Conservation (phyloP, 2,329 filamentous ascomycete species). For the Penicillium brasilianum region DNA sequence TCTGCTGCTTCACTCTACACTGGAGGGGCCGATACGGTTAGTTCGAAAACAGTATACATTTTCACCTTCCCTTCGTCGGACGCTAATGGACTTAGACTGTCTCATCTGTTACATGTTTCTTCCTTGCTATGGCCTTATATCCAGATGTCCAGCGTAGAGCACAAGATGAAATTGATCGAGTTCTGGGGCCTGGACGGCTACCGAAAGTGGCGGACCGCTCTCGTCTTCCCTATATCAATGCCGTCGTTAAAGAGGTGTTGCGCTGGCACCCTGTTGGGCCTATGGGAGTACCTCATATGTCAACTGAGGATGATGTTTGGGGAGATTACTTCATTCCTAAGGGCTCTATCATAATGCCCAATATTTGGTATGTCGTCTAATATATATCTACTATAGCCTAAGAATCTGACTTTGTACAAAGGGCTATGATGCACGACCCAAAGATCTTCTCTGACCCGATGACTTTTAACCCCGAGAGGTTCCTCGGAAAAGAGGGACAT, state of each 20-base stretch:
- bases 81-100: slow-evolving; percentile 42
- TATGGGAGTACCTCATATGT: slow-evolving; percentile 39
- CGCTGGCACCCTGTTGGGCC: slow-evolving; percentile 44
- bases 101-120: slow-evolving; percentile 49
- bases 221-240: slow-evolving; percentile 43
- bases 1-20: slow-evolving; percentile 48
- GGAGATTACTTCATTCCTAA: slow-evolving; percentile 41
- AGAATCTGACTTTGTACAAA: slow-evolving; percentile 17
- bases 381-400: no score
- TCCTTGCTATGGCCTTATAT: slow-evolving; percentile 59
- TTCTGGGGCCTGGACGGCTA: slow-evolving; percentile 41
- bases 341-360: slow-evolving; percentile 41
- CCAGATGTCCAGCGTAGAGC: slow-evolving; percentile 58
- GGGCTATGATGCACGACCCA: slow-evolving; percentile 49
- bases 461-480: slow-evolving; percentile 52
- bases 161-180: slow-evolving; percentile 50
- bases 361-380: slow-evolving; percentile 41
- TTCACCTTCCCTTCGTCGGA: no score
- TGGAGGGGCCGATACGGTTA: slow-evolving; percentile 49
- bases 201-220: slow-evolving; percentile 45
- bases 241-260: slow-evolving; percentile 44
- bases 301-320: slow-evolving; percentile 33
- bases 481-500: slow-evolving; percentile 32
- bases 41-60: slow-evolving; percentile 3
- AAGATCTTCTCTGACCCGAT: slow-evolving; percentile 41